Percentiles rank a stretch among this genome's conserved stretches.
Conservation (phyloP, 1,139 yeast genomes). For the Candida albicans region DNA sequence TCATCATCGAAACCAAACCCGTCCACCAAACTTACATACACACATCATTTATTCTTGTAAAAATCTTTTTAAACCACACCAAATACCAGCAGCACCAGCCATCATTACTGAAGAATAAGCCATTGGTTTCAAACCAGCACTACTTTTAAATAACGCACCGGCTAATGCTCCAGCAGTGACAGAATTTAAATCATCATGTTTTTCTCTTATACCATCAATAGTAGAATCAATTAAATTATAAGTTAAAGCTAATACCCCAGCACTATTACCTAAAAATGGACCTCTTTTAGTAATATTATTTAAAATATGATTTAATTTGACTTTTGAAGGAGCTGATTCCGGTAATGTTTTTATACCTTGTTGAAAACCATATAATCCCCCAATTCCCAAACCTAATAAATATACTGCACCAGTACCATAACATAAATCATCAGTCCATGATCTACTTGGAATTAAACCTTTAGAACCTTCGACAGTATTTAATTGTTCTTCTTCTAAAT, state of each 20-base stretch:
- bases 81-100: conserved; percentile 87
- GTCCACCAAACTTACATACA: too few species aligned
- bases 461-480: conserved; percentile 79
- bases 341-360: conserved; percentile 85
- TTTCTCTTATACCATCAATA: conserved; percentile 78
- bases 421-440: conserved; percentile 96
- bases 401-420: conserved; percentile 97
- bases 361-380: conserved; percentile 85
- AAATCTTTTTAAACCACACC: conserved; percentile 81
- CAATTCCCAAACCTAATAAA: conserved; percentile 71
- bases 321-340: conserved; percentile 66
- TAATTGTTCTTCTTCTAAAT: conserved; percentile 77
- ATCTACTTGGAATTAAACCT: conserved; percentile 90
- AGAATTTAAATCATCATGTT: conserved; percentile 84
- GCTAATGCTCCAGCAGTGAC: conserved; percentile 87
- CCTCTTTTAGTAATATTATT: conserved; percentile 95
- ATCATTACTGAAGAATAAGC: conserved; percentile 80
- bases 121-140: conserved; percentile 86
- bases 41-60: conserved; percentile 26
- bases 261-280: conserved; percentile 90
- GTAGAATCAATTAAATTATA: conserved; percentile 83
- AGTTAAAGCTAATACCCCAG: conserved; percentile 89
- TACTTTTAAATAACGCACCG: conserved; percentile 87
- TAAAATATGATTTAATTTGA: conserved; percentile 83
- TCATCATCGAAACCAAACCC: background rate